Evolutionary conservation across 768 basidiomycete genomes (phyloP).

Genomic region (Auriscalpium microsporum): DNA sequence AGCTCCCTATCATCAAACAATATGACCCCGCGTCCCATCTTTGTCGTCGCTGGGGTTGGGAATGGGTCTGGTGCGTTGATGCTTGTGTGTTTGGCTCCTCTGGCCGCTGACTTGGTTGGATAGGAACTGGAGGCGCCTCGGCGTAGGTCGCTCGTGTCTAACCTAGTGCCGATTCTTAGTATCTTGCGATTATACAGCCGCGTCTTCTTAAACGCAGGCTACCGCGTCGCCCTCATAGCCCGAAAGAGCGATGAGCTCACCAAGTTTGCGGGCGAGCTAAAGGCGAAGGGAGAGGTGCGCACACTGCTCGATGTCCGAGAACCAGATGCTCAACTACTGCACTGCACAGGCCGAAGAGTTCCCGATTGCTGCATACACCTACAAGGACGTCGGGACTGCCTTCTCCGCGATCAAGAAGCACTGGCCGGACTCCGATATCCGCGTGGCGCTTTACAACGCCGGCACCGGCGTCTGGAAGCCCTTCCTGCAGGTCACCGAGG

Average conservation of each 20-base stretch:
- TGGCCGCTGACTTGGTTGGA: not conserved
- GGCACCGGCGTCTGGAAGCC: slow-evolving; percentile 28
- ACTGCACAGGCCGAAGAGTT: slow-evolving; percentile 28
- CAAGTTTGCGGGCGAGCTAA: slow-evolving; percentile 27
- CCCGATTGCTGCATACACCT: slow-evolving; percentile 27
- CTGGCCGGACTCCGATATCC: slow-evolving; percentile 27
- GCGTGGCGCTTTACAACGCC: slow-evolving; percentile 33
- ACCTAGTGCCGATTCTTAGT: not conserved
- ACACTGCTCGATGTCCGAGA: not conserved
- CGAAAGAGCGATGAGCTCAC: slow-evolving; percentile 23
- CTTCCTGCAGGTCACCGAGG: slow-evolving; percentile 33
- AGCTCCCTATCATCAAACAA: no score
- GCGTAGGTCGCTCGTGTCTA: slow-evolving; percentile 24
- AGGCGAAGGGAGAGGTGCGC: slow-evolving; percentile 28
- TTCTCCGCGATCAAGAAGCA: slow-evolving; percentile 26
- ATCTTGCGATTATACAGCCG: slow-evolving; percentile 22
- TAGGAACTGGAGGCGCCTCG: slow-evolving; percentile 32
- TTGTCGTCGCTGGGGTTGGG: slow-evolving; percentile 35
- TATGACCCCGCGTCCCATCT: slow-evolving; percentile 26
- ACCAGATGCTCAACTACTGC: not conserved
- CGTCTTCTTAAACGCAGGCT: slow-evolving; percentile 31
- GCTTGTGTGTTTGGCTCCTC: not conserved
- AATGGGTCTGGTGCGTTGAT: slow-evolving; percentile 27
- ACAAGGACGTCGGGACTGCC: slow-evolving; percentile 22
- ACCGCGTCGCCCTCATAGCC: slow-evolving; percentile 33